Percentiles rank a stretch among this genome's conserved stretches.
phyloP scores from a whole-genome alignment of 2,329 filamentous ascomycete genomes.

The Sclerotinia subarctica region DNA sequence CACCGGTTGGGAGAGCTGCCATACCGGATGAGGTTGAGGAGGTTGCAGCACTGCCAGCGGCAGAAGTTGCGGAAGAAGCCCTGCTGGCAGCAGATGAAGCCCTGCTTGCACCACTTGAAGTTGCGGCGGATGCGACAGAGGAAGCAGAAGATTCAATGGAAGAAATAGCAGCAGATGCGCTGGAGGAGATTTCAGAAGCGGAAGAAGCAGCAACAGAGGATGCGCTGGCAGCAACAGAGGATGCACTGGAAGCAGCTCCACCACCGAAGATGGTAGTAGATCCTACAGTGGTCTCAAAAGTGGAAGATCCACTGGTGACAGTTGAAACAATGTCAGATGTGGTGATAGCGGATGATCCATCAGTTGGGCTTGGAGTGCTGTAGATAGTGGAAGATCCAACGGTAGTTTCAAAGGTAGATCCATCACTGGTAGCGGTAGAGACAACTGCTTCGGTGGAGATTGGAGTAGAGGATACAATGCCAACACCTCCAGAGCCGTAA shows the following conservation, averaged over 20 bases:
- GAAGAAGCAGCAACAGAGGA: constrained; percentile 28
- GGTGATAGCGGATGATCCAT: constrained; percentile 21
- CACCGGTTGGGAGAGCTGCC: constrained; percentile 24
- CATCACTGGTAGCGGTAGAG: constrained; percentile 28
- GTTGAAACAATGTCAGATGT: constrained; percentile 25
- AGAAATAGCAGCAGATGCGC: constrained; percentile 28
- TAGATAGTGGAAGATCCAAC: constrained; percentile 34
- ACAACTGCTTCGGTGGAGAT: constrained; percentile 33
- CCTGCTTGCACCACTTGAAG: constrained; percentile 18
- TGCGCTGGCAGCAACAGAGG: constrained; percentile 17
- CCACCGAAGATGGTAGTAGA: constrained; percentile 27
- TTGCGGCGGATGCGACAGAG: constrained; percentile 27
- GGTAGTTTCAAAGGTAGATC: constrained; percentile 29
- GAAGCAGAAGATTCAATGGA: constrained; percentile 22
- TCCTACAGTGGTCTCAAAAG: constrained; percentile 25
- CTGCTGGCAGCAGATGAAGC: constrained; percentile 19
- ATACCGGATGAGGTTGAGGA: constrained; percentile 6
- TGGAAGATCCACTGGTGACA: constrained; percentile 25
- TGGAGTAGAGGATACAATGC: constrained; percentile 16
- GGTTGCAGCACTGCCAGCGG: constrained; percentile 19
- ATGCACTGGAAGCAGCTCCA: constrained; percentile 19
- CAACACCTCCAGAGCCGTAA: constrained; percentile 23
- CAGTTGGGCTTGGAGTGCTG: constrained; percentile 15
- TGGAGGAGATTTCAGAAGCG: constrained; percentile 27
- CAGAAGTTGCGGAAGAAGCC: constrained; percentile 20